Conservation (phyloP, 2,329 filamentous ascomycete species). For the Penicillium sp. region DNA sequence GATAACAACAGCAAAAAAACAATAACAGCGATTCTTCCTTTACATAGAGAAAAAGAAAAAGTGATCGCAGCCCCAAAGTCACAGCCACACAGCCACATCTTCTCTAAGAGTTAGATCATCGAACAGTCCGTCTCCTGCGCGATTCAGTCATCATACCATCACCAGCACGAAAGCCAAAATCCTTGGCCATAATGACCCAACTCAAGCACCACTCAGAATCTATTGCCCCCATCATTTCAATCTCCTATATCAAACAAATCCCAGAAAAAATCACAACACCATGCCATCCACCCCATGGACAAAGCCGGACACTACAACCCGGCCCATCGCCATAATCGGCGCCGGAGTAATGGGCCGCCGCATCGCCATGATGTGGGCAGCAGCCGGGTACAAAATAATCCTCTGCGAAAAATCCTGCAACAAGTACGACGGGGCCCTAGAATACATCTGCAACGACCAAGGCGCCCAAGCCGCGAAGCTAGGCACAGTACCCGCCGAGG, state of each 20-base stretch:
- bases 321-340: slow-evolving; percentile 7
- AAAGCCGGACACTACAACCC: slow-evolving; percentile 17
- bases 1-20: not conserved
- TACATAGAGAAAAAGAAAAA: not conserved
- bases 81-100: slow-evolving; percentile 6
- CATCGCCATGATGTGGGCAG: no score
- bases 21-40: not conserved
- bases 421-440: no score
- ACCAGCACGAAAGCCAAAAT: not conserved
- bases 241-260: not conserved
- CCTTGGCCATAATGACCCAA: not conserved
- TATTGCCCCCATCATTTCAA: not conserved
- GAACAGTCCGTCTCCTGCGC: not conserved
- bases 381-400: no score
- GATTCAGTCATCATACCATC: slow-evolving; percentile 5
- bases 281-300: slow-evolving; percentile 20
- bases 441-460: no score
- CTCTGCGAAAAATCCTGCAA: no score
- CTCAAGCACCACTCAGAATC: no score
- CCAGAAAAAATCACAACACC: not conserved
- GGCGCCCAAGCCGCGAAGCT: no score
- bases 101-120: not conserved
- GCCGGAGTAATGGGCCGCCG: no score
- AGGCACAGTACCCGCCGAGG: no score
- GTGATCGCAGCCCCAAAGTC: not conserved